A percentile compares a stretch with the other conserved stretches of the same genome.
Evolutionary conservation across 2,329 filamentous ascomycete genomes (phyloP).

Genomic region (Trichoderma oligosporum): DNA sequence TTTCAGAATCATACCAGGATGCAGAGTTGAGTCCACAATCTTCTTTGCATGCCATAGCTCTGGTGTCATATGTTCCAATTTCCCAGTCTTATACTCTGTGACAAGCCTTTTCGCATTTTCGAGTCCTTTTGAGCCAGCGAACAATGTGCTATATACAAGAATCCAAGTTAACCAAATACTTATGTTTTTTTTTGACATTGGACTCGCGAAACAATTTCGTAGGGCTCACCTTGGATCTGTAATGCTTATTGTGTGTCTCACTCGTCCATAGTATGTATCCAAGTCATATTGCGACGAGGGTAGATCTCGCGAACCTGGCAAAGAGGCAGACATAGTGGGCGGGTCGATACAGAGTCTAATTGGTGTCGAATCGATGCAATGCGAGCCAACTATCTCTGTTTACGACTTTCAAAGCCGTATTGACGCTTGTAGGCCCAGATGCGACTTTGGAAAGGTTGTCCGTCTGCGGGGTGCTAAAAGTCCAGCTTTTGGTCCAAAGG

Average conservation of each 20-base stretch:
- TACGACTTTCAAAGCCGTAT: neutral
- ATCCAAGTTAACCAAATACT: neutral
- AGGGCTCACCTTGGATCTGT: slow-evolving; percentile 91
- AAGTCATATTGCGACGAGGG: slow-evolving; percentile 91
- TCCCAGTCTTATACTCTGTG: slow-evolving; percentile 80
- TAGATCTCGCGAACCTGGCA: slow-evolving; percentile 70
- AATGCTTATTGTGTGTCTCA: slow-evolving; percentile 82
- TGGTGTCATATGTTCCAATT: slow-evolving; percentile 74
- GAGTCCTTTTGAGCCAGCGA: slow-evolving; percentile 73
- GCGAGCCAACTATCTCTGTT: neutral
- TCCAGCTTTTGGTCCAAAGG: slow-evolving; percentile 7
- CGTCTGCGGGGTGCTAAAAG: slow-evolving; percentile 17
- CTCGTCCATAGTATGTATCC: slow-evolving; percentile 89
- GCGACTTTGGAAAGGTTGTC: neutral
- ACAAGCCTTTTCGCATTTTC: slow-evolving; percentile 82
- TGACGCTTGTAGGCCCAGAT: neutral
- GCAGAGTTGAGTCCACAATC: slow-evolving; percentile 91
- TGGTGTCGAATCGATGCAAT: neutral
- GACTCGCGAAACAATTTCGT: neutral
- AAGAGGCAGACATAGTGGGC: slow-evolving; percentile 58
- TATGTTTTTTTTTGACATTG: neutral
- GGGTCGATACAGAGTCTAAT: neutral
- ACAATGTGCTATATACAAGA: slow-evolving; percentile 63
- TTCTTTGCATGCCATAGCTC: slow-evolving; percentile 96
- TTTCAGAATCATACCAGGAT: slow-evolving; percentile 68